Evolutionary conservation across 768 basidiomycete species (phyloP), one percentile per base, ranked within the genome.

Genomic region (Kwoniella botswanensis): DNA sequence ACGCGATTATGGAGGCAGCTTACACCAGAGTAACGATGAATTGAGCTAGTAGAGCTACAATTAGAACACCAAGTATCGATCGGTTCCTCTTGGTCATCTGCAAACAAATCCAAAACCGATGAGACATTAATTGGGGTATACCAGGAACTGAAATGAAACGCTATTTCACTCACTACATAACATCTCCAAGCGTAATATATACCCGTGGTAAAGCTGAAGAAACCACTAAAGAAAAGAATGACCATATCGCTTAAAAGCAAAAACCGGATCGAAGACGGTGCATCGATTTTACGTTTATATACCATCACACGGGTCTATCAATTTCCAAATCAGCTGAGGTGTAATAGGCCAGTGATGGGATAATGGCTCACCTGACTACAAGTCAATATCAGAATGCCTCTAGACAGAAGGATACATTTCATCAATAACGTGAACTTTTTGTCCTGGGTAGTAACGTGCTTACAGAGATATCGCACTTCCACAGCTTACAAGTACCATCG

Each of bases 11-110:
- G 21, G 55, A 12, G 12, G 21, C 15, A 7, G 13, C 57, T 58
- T n/a, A 58, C 57, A 58, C 26, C 4, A 58, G 13, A 35, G 57
- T 58, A 13, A 35, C 26, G 21, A 58, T 58, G 21, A 58, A 24
- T 35, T 58, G 29, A 15, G 57, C 29, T 26, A 58, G 26, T 12
- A 58, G 5, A 10, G 24, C 57, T 12, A 58, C 15, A 18, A 10
- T 41, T 0, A 58, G 57, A 35, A 21, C 2, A 58, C 24, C 22
- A 10, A 58, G 26, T 7, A 58, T 24, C 11, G 12, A 41, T 12
- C 57, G 57, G 29, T 58, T 58, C 29, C 41, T 58, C 22, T 58
- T 58, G 12, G 26, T 13, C 57, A 58, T 58, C 57, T 58, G 35
- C 6, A 35, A 35, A 22, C 21, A 17, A 24, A 56, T 11, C 4